These are phyloP conservation scores for Nectriaceae sp. DNA, from an alignment of 2,329 filamentous ascomycete species.

Conservation along the genomic window DNA sequence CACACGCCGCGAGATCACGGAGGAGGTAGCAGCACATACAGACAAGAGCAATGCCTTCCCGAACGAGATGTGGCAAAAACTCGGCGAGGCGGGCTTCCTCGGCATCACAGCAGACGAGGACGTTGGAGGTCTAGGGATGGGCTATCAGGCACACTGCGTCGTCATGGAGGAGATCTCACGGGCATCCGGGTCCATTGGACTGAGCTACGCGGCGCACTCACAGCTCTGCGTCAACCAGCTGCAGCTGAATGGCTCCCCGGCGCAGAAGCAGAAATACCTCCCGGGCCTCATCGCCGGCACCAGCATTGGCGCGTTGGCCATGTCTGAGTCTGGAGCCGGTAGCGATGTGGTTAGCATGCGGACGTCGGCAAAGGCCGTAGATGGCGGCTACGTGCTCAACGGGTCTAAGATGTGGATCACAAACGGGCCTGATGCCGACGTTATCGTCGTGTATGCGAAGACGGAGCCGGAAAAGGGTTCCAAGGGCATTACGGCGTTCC, in stretches of 20 bases:
- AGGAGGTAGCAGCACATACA: conserved; percentile 78
- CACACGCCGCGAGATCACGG: conserved; percentile 80
- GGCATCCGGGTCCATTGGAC: conserved; percentile 78
- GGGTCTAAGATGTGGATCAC: conserved; percentile 99
- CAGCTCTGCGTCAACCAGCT: conserved; percentile 97
- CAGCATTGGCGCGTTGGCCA: conserved; percentile 84
- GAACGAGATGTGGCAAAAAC: conserved; percentile 86
- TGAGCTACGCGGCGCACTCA: conserved; percentile 94
- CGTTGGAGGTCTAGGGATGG: conserved; percentile 86
- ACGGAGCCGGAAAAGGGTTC: conserved; percentile 77
- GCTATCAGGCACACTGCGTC: conserved; percentile 94
- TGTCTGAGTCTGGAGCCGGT: conserved; percentile 90
- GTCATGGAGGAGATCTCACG: conserved; percentile 94
- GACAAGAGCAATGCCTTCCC: conserved; percentile 89
- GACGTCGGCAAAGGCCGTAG: conserved; percentile 75
- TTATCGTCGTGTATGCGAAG: conserved; percentile 96
- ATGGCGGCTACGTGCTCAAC: conserved; percentile 83
- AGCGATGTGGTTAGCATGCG: conserved; percentile 97
- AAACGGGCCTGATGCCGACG: conserved; percentile 92
- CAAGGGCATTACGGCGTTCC: conserved; percentile 93
- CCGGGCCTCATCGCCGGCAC: conserved; percentile 80
- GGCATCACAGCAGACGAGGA: conserved; percentile 93
- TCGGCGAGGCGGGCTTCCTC: conserved; percentile 88
- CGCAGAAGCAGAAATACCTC: conserved; percentile 80
- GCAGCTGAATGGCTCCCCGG: conserved; percentile 78